Evolutionary conservation across 345 rosid genomes (phyloP).

Genomic region (Passiflora organensis): DNA sequence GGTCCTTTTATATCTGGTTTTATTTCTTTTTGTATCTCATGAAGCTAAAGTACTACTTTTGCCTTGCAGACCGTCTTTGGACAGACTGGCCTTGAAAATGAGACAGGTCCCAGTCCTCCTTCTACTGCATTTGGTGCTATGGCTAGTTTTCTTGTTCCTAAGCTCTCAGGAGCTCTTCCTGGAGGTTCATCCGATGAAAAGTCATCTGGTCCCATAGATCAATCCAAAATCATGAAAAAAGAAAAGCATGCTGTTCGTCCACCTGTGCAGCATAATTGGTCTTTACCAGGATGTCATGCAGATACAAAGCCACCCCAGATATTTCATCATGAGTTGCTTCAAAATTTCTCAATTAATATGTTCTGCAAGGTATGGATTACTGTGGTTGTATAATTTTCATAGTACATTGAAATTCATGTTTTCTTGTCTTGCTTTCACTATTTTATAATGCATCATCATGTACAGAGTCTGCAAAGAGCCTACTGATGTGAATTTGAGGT

Average conservation of each 20-base stretch:
- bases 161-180: constrained; percentile 79
- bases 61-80: constrained; percentile 73
- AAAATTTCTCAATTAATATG: constrained; percentile 86
- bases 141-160: constrained; percentile 99
- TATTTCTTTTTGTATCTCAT: no score
- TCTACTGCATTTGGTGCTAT: constrained; percentile 91
- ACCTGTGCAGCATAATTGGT: constrained; percentile 94
- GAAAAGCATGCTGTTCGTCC: constrained; percentile 86
- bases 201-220: constrained; percentile 48
- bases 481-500: no score
- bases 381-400: no score
- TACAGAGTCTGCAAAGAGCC: no score
- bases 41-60: no score
- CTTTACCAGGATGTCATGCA: constrained; percentile 63
- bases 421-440: background rate
- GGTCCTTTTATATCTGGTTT: background rate
- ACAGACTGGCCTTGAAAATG: constrained; percentile 54
- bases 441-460: no score
- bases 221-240: constrained; percentile 54
- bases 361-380: constrained; percentile 81
- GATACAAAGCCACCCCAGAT: constrained; percentile 77
- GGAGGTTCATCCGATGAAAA: constrained; percentile 68
- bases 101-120: constrained; percentile 47
- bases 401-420: no score
- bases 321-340: constrained; percentile 98